These are phyloP conservation scores for Lactifluus hygrophoroides DNA, from an alignment of 768 basidiomycete species.

Conservation along the genomic window DNA sequence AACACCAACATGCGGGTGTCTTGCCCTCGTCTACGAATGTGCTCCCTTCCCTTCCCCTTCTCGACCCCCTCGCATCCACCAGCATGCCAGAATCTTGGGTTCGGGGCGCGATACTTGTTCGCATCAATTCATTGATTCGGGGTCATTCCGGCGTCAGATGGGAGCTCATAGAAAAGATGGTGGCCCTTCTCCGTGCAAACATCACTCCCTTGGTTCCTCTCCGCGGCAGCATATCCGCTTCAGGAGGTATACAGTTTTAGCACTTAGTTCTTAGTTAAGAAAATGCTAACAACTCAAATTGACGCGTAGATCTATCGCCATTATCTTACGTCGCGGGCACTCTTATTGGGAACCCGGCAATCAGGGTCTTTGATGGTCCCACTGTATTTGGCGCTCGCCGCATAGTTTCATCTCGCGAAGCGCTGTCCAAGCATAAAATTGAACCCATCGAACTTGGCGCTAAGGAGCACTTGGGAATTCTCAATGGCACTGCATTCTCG, in stretches of 20 bases:
- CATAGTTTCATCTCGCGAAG: conserved; percentile 47
- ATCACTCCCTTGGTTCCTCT: conserved; percentile 77
- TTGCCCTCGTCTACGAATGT: conserved; percentile 49
- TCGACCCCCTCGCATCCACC: conserved; percentile 55
- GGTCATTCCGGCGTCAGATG: conserved; percentile 83
- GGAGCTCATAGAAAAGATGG: conserved; percentile 75
- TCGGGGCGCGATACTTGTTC: conserved; percentile 76
- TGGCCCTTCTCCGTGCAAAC: conserved; percentile 56
- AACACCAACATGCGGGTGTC: conserved; percentile 74
- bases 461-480: conserved; percentile 72
- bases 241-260: conserved; percentile 49
- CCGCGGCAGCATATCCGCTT: conserved; percentile 76
- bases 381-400: conserved; percentile 39
- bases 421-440: conserved; percentile 51
- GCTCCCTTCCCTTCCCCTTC: conserved; percentile 53
- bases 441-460: conserved; percentile 57
- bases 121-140: conserved; percentile 82
- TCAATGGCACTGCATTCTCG: conserved; percentile 84
- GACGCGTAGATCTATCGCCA: conserved; percentile 15
- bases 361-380: conserved; percentile 58
- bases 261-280: neutral
- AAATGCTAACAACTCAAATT: neutral
- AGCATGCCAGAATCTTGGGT: conserved; percentile 87
- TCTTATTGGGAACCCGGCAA: conserved; percentile 71
- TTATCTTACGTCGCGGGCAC: conserved; percentile 45